Percentiles rank a stretch among this genome's conserved stretches.
Conservation (phyloP, 345 rosid species). For the Triadica sebifera region DNA sequence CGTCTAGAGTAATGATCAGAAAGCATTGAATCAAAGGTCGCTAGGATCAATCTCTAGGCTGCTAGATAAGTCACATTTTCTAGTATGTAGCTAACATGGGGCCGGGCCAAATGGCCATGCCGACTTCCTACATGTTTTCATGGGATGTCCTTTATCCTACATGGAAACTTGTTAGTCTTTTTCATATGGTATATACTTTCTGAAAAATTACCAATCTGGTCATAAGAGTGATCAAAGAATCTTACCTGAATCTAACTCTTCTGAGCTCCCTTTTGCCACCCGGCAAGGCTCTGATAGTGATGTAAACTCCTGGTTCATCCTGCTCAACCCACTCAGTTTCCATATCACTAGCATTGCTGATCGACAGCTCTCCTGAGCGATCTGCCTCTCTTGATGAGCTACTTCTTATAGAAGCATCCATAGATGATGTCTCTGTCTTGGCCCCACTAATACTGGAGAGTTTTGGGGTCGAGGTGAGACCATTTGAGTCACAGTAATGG, state of each 20-base stretch:
- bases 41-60: not conserved
- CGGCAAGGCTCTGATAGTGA: constrained; percentile 33
- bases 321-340: constrained; percentile 40
- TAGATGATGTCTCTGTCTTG: constrained; percentile 87
- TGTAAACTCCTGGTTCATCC: constrained; percentile 40
- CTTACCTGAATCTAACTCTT: constrained; percentile 40
- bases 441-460: constrained; percentile 82
- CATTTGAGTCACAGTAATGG: constrained; percentile 54
- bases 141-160: not conserved
- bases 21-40: not conserved
- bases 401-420: constrained; percentile 42
- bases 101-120: not conserved
- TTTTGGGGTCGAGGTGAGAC: constrained; percentile 81
- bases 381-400: constrained; percentile 40
- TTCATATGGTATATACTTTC: not conserved
- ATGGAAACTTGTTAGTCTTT: not conserved
- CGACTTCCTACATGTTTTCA: not conserved
- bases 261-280: constrained; percentile 36
- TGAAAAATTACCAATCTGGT: constrained; percentile 4
- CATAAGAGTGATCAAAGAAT: not conserved
- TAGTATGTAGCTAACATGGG: not conserved
- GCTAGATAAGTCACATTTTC: not conserved
- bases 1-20: not conserved
- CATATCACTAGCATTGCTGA: constrained; percentile 42
- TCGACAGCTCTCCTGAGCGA: constrained; percentile 33